phyloP scores from a whole-genome alignment of 2,329 filamentous ascomycete genomes.

The Exophiala sideris region DNA sequence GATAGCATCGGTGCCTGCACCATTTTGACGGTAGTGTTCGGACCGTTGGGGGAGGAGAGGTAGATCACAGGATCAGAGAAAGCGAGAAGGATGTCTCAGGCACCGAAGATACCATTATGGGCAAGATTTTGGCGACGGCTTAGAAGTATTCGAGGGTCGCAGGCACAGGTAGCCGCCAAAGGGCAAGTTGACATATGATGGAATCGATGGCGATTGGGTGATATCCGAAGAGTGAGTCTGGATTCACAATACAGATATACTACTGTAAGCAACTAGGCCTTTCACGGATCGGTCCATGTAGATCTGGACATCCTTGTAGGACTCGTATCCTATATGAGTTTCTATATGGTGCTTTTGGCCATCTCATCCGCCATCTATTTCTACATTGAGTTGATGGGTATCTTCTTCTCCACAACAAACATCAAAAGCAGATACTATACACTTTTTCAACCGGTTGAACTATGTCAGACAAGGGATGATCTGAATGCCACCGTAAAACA shows the following conservation, averaged over 20 bases:
- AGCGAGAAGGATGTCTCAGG: not conserved
- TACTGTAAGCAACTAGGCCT: no score
- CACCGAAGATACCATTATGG: not conserved
- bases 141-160: not conserved
- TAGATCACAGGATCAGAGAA: not conserved
- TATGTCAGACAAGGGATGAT: not conserved
- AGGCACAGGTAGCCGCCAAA: slow-evolving; percentile 2
- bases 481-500: not conserved
- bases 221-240: not conserved
- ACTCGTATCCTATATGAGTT: no score
- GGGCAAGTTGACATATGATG: slow-evolving; percentile 1
- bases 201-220: not conserved
- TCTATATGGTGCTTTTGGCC: not conserved
- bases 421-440: slow-evolving; percentile 8
- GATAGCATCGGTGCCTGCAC: slow-evolving; percentile 93
- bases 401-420: not conserved
- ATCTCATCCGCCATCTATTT: not conserved
- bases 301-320: no score
- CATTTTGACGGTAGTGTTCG: slow-evolving; percentile 48
- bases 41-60: not conserved
- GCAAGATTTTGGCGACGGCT: not conserved
- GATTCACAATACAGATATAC: no score
- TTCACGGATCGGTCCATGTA: no score
- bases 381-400: slow-evolving; percentile 13
- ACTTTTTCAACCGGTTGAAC: not conserved